Evolutionary conservation across 2,329 filamentous ascomycete species (phyloP), one percentile per base, ranked within the genome.

Genomic region (Aquanectria penicillioides): DNA sequence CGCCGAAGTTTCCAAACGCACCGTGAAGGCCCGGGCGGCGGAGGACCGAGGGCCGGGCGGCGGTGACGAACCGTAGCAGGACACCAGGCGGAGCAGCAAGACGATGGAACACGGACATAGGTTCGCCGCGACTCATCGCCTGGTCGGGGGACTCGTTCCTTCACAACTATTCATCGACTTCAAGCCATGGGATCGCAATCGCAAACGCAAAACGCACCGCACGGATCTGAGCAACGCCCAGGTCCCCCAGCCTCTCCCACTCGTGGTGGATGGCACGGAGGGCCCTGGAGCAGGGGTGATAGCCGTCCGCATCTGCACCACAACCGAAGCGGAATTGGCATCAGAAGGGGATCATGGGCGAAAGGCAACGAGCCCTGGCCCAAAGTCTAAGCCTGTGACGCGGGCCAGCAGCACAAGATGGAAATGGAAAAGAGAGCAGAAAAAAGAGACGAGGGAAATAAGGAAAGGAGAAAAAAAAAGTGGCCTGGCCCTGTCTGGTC

Each of bases 281-380:
- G 48, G 26, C 37, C 18, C 23, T 13, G 9, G 23, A 33, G 52
- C 52, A 56, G 53, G 53, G 53, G 44, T 54, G 25, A 20, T 25
- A 38, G 40, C 50, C 23, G 40, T 36, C 31, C 49, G 55, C 65
- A 62, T 53, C 53, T 61, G 63, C 63, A 67, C 57, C 57, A 59
- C 52, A 18, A 58, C 65, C 34, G 37, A 56, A 57, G 36, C 17
- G 56, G 59, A 62, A 53, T 50, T 40, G 36, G 49, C 36, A 55
- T 49, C 29, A 44, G 58, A 48, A 52, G 20, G 29, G 20, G 15
- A 41, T 49, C 23, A 43, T 28, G 26, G 28, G 34, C 31, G 33
- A 36, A 28, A 50, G 31, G 34, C 22, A 47, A 26, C 20, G 28
- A 29, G 15, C 23, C 34, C 46, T 50, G 25, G 46, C 15, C 29